Evolutionary conservation across 2,329 filamentous ascomycete genomes (phyloP).

Genomic region (Seiridium unicorne): DNA sequence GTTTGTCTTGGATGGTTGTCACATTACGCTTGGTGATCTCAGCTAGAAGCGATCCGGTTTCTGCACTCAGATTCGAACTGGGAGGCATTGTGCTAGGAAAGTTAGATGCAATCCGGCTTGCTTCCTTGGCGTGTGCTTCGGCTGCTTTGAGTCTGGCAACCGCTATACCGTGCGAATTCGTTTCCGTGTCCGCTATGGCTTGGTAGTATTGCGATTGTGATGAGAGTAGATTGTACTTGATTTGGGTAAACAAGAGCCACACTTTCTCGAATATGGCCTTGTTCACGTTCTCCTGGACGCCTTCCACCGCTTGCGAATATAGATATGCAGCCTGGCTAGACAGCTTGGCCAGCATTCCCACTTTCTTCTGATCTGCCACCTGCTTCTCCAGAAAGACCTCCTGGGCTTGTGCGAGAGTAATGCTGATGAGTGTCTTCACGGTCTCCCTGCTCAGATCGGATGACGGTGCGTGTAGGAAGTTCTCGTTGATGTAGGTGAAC

Average conservation of each 20-base stretch:
- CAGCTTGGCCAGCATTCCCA: constrained; percentile 86
- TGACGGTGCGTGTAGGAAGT: constrained; percentile 94
- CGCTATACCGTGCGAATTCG: constrained; percentile 80
- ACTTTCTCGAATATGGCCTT: constrained; percentile 93
- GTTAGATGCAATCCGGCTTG: constrained; percentile 69
- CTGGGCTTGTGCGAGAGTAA: constrained; percentile 94
- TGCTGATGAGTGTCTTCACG: constrained; percentile 87
- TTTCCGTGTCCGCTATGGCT: constrained; percentile 85
- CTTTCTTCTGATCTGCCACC: constrained; percentile 87
- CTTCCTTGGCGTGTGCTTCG: constrained; percentile 75
- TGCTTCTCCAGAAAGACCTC: constrained; percentile 98
- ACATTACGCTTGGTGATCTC: constrained; percentile 84
- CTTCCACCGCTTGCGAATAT: constrained; percentile 84
- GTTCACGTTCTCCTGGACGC: constrained; percentile 86
- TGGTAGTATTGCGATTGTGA: constrained; percentile 94
- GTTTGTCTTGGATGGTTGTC: constrained; percentile 75
- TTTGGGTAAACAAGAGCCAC: constrained; percentile 81
- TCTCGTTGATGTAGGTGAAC: constrained; percentile 99
- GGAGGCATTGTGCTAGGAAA: constrained; percentile 80
- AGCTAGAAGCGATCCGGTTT: constrained; percentile 71
- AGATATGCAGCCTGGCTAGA: constrained; percentile 87
- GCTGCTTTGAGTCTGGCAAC: constrained; percentile 81
- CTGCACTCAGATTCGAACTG: constrained; percentile 79
- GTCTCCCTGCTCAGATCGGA: constrained; percentile 95
- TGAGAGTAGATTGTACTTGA: constrained; percentile 78